Base-by-base conservation (phyloP, 2,329 filamentous ascomycete species). In the Fusarium nelsonii region DNA sequence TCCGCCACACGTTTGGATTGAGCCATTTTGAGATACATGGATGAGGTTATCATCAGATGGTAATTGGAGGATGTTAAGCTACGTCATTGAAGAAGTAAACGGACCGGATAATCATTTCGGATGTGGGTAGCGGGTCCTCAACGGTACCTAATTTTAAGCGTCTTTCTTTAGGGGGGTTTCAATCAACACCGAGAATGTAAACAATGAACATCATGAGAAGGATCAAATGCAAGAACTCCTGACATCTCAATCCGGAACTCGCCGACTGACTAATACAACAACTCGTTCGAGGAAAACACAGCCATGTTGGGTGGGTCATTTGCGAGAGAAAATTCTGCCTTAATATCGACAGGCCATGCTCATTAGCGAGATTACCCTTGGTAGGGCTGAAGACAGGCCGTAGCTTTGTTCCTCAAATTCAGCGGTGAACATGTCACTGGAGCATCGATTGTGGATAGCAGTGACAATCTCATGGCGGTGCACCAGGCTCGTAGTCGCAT, bases 1-100 rank as follows among this genome's bases (percentile, higher is more conserved):
- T 76, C 69, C 12, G 82, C 82, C n/a, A 80, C 80, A 3, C 71
- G 74, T 9, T 39, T 46, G 6, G 70, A 68, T 6, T 50, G 36
- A 9, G 57, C 36, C 67, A 69, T 69, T 33, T 40, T 59, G 9
- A 16, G 16, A 20, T 46, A 15, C 23, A 23, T n/a, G 34, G 3
- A 15, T n/a, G 44, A 60, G n/a, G 30, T 28, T 40, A 37, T 45
- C 41, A 20, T 14, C n/a, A 37, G 32, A 16, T 18, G 6, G 32
- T 50, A 3, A 11, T 23, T 9, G 28, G 14, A 6, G 8, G 16
- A n/a, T 30, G 33, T n/a, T 15, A 16, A 12, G 20, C 10, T 62
- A 63, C 60, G 58, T 63, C 59, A 63, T 56, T 61, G 33, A 39
- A 20, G 57, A 44, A 54, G 23, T 41, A 10, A 8, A 18, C 49